Evolutionary conservation across 2,329 filamentous ascomycete species (phyloP).

Genomic region (Pleomassaria siparia): DNA sequence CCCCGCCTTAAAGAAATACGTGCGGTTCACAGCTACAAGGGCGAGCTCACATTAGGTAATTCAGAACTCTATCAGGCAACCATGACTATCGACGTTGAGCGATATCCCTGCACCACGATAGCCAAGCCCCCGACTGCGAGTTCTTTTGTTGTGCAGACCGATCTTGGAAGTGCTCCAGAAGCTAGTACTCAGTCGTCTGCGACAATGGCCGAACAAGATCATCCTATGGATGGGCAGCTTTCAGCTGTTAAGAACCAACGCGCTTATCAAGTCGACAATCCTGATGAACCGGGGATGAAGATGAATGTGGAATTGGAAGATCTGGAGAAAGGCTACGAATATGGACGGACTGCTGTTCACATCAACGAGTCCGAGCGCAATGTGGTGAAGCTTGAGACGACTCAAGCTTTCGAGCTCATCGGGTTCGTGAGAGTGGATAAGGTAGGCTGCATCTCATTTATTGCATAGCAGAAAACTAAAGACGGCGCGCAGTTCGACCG

Average conservation of each 20-base stretch:
- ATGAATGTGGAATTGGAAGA: slow-evolving; percentile 78
- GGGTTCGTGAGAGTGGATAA: slow-evolving; percentile 78
- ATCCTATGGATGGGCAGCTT: slow-evolving; percentile 48
- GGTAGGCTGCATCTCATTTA: slow-evolving; percentile 45
- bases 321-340: slow-evolving; percentile 90
- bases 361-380: slow-evolving; percentile 86
- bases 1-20: slow-evolving; percentile 76
- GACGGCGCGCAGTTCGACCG: slow-evolving; percentile 65
- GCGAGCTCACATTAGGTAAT: slow-evolving; percentile 77
- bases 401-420: slow-evolving; percentile 74
- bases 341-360: slow-evolving; percentile 86
- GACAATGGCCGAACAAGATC: slow-evolving; percentile 47
- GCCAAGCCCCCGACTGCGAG: slow-evolving; percentile 75
- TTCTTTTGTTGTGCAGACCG: slow-evolving; percentile 65
- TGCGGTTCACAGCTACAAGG: slow-evolving; percentile 78
- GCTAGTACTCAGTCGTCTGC: slow-evolving; percentile 56
- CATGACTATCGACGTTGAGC: slow-evolving; percentile 80
- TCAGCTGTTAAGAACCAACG: slow-evolving; percentile 74
- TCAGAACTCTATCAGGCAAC: slow-evolving; percentile 71
- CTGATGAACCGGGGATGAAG: slow-evolving; percentile 74
- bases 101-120: slow-evolving; percentile 83
- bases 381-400: slow-evolving; percentile 82
- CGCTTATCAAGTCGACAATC: slow-evolving; percentile 78
- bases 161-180: slow-evolving; percentile 48
- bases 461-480: neutral